Base-by-base conservation (phyloP, 2,329 filamentous ascomycete species). In the Xylaria sp. region DNA sequence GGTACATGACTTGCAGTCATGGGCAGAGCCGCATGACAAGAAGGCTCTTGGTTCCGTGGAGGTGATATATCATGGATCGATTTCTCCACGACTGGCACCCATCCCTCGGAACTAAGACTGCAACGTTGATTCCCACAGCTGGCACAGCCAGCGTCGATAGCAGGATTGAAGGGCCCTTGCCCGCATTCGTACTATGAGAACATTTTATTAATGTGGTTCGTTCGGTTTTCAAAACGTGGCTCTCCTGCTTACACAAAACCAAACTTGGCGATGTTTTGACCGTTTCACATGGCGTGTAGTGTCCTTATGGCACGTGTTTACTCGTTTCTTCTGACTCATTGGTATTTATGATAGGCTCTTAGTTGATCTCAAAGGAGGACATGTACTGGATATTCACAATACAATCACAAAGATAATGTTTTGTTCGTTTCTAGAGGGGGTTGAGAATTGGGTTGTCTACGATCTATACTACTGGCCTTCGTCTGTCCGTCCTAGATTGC, bases 221-320 rank as follows among this genome's bases (percentile, higher is more conserved):
- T 62, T 55, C 4, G 10, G 7, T 13, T 30, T 30, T 53, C 2
- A 13, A 23, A 39, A 41, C 28, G 12, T 59, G 28, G 30, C n/a
- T 52, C 36, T 60, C 30, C 43, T 36, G 52, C 66, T 68, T 59
- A 68, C 66, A 32, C 66, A 68, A 20, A 39, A 65, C 61, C 66
- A 68, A 45, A 61, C 52, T 41, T 4, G 50, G 12, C 2, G 34
- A 39, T 41, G 13, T 30, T 12, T 39, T 53, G 23, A 1, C 25
- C 12, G n/a, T 30, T 57, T 57, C 34, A 10, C 36, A 52, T 25
- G n/a, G 20, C 15, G n/a, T 32, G 41, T 52, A 23, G 28, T 45
- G 32, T 30, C 30, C 57, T 57, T 36, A 34, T 39, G 36, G 28
- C 28, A 7, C 18, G 15, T 18, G 57, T 43, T 57, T 58, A 45